Conservation (phyloP, 2,329 filamentous ascomycete species). For the Myrmaecium sp. region DNA sequence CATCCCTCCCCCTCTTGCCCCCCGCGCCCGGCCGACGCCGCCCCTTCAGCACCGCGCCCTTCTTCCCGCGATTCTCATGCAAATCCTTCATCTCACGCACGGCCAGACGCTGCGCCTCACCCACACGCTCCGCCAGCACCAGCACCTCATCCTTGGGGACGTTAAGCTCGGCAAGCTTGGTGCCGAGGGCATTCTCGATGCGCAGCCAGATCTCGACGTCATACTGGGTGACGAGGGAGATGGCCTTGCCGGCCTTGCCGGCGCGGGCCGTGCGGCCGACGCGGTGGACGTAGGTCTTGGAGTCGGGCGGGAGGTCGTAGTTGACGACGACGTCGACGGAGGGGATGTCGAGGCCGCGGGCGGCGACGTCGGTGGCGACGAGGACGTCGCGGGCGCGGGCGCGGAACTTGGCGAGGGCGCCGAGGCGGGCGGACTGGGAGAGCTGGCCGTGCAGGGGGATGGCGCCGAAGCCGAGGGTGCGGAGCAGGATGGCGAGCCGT, state of each 20-base stretch:
- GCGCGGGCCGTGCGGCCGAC: slow-evolving; percentile 80
- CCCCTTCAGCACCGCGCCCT: slow-evolving; percentile 29
- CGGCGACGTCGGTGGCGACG: slow-evolving; percentile 85
- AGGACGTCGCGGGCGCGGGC: slow-evolving; percentile 67
- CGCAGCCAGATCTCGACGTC: slow-evolving; percentile 65
- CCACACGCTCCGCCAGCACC: slow-evolving; percentile 59
- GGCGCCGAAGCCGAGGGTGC: slow-evolving; percentile 71
- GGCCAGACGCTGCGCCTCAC: slow-evolving; percentile 68
- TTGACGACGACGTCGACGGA: slow-evolving; percentile 81
- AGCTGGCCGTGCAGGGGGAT: slow-evolving; percentile 90
- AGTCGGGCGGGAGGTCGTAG: slow-evolving; percentile 67
- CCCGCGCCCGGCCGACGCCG: slow-evolving; percentile 34
- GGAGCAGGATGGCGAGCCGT: slow-evolving; percentile 64
- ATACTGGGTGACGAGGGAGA: slow-evolving; percentile 74
- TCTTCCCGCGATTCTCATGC: slow-evolving; percentile 46
- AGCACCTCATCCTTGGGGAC: slow-evolving; percentile 70
- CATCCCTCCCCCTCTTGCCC: slow-evolving; percentile 36
- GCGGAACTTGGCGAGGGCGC: slow-evolving; percentile 81
- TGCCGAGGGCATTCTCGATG: slow-evolving; percentile 69
- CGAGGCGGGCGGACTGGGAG: slow-evolving; percentile 70
- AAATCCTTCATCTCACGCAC: slow-evolving; percentile 67
- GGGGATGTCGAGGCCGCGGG: slow-evolving; percentile 81
- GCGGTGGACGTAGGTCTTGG: slow-evolving; percentile 80
- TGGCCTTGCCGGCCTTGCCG: slow-evolving; percentile 65
- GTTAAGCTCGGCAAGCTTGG: slow-evolving; percentile 53